Evolutionary conservation across 73 alveolate genomes (phyloP), one percentile per base, ranked within the genome.

Genomic region (Blepharisma japonicum): DNA sequence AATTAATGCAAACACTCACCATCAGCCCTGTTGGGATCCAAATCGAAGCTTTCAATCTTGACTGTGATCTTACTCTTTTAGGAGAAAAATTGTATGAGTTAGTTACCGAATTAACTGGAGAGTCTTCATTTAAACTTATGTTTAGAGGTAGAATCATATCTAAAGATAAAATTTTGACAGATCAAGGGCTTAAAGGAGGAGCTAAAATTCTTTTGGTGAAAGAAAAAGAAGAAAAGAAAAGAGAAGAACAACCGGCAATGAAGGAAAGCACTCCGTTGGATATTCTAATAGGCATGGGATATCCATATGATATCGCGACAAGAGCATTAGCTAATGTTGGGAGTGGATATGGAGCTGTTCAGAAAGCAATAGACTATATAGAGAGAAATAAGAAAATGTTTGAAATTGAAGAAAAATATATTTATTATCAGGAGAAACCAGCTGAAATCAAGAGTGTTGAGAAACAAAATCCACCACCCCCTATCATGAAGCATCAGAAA

Each of bases 181-280:
- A 61, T 0, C 74, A 61, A 25, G 74, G 74, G 38, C 18, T 61
- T 61, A 39, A 39, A 9, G 4, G 47, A 1, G 38, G 49, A 9
- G 23, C 47, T 2, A 61, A 61, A 25, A 4, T 61, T 14, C n/a
- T 61, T 61, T 8, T 61, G 74, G 47, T 61, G 74, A 61, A 61
- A 5, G 46, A 11, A 18, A 39, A 14, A 61, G 47, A 14, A 9
- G 23, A 61, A 18, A 14, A 14, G 11, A 61, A 51, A 51, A 51
- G 27, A 51, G n/a, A 11, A 18, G 66, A 14, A 14, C n/a, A 51
- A 4, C 66, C 66, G 4, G 21, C 27, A 14, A 4, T 14, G 21
- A 51, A 1, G n/a, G 66, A 14, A 11, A 51, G 21, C 66, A 14
- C 66, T 51, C 21, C 66, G n/a, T 4, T 18, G 66, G 21, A 51